Percentiles rank a stretch among this genome's conserved stretches.
phyloP scores from a whole-genome alignment of 306 rosid species.

The Medicago truncatula region MtrunA17r5.0-ANR NC_053048.1:35536501-35537000 shows the following conservation, averaged over 20 bases:
- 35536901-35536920: constrained; percentile 91
- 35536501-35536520: not conserved
- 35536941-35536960: constrained; percentile 56
- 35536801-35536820: constrained; percentile 14
- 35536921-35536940: constrained; percentile 98
- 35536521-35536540: constrained; percentile 26
- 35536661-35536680: constrained; percentile 90
- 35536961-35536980: constrained; percentile 24
- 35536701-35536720: constrained; percentile 79
- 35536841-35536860: constrained; percentile 91
- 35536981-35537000: not conserved
- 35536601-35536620: constrained; percentile 27
- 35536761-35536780: constrained; percentile 39
- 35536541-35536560: constrained; percentile 32
- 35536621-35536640: constrained; percentile 66
- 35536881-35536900: constrained; percentile 86
- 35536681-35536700: constrained; percentile 81
- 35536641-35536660: constrained; percentile 92
- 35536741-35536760: constrained; percentile 95
- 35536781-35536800: constrained; percentile 26
- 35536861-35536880: constrained; percentile 97
- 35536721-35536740: constrained; percentile 96
- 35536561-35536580: constrained; percentile 17
- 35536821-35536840: constrained; percentile 17
- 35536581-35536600: constrained; percentile 26